phyloP scores from a whole-genome alignment of 1,284 basidiomycete genomes.

The Pascua guehoae region DNA sequence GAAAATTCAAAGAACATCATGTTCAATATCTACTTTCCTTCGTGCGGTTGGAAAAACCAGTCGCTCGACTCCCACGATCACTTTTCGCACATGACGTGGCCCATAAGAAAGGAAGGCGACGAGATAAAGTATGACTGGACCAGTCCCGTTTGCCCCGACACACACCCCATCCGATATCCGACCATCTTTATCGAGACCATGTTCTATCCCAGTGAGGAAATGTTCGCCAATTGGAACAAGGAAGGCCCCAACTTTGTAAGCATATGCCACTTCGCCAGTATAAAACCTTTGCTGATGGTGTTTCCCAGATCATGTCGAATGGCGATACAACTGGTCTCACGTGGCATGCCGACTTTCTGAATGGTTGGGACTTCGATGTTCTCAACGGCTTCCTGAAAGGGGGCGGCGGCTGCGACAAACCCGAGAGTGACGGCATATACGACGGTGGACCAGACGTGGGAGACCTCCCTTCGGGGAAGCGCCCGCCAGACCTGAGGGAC shows the following conservation, averaged over 20 bases:
- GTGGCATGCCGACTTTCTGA: conserved; percentile 41
- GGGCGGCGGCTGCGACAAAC: no score
- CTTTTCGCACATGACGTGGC: conserved; percentile 47
- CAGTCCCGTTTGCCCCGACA: conserved; percentile 16
- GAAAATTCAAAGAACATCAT: conserved; percentile 6
- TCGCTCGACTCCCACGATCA: conserved; percentile 34
- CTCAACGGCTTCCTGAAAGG: neutral
- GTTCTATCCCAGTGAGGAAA: neutral
- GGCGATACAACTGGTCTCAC: conserved; percentile 36
- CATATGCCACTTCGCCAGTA: no score
- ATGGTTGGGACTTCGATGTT: conserved; percentile 19
- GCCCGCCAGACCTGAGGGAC: neutral
- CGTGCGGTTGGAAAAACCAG: conserved; percentile 35
- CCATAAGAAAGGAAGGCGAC: conserved; percentile 7
- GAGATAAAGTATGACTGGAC: conserved; percentile 12
- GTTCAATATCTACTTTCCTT: conserved; percentile 36
- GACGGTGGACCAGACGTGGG: no score
- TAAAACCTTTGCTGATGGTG: no score
- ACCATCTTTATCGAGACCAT: conserved; percentile 7
- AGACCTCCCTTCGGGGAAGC: no score
- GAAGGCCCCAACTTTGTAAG: conserved; percentile 21
- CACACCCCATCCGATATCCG: conserved; percentile 16
- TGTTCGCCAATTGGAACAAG: conserved; percentile 13
- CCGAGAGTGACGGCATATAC: no score
- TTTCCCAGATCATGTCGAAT: conserved; percentile 27